Base-by-base conservation (phyloP, 2,329 filamentous ascomycete genomes). In the Juglanconis juglandina region DNA sequence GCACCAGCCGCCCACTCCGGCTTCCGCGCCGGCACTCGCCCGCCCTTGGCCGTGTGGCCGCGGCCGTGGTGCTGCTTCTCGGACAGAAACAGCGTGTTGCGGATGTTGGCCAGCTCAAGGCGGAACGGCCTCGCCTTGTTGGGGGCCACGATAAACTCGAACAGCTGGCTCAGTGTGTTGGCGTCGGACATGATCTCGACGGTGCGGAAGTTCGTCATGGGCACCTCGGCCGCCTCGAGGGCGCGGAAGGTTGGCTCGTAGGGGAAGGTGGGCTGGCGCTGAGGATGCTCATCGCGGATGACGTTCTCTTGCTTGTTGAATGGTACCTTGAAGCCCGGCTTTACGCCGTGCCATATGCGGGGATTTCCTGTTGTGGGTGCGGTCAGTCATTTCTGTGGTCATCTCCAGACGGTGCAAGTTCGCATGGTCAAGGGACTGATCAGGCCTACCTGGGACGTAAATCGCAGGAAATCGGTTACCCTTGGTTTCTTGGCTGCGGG, bases 191-290 rank as follows among this genome's bases (percentile, higher is more conserved):
- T 33, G 32, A 63, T 33, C 54, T 61, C 61, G 24, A 58, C 35
- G 5, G 42, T 30, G 8, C 13, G 34, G 50, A 63, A 52, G 9
- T 48, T 17, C 35, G n/a, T 5, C 2, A n/a, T 9, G 33, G 30
- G n/a, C 30, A 34, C 17, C 30, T 34, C 17, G 33, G n/a, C 53
- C 17, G 35, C 13, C 37, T 60, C 56, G 4, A 60, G 49, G 10
- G 58, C 60, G 7, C 58, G 57, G n/a, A 62, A 53, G 37, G 58
- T 56, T 13, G 60, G 60, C 53, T 62, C 60, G 57, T 60, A 60
- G 14, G 53, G 48, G 37, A 53, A 60, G 41, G 37, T 51, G 0
- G 53, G 32, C 30, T 62, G 57, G 34, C 53, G 42, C 24, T 41
- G 11, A 14, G 33, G 14, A 35, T 60, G 46, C 24, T 62, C 60